Base-by-base conservation (phyloP, 768 basidiomycete species). In the Albatrellus ellisii region DNA sequence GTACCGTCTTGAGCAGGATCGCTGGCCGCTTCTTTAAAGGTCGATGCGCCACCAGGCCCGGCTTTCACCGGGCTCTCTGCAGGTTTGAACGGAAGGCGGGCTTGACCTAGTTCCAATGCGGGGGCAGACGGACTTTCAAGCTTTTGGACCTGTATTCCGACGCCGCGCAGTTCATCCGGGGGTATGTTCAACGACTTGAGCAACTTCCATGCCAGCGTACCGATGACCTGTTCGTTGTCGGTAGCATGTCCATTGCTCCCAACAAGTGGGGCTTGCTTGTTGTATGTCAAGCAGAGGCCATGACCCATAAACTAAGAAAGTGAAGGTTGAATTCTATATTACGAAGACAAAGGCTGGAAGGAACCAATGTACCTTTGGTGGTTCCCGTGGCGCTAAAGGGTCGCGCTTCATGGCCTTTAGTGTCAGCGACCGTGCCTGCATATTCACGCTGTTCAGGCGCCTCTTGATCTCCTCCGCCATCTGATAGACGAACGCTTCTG, bases 141-240 rank as follows among this genome's bases (percentile, higher is more conserved):
- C 56, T 91, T 97, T 53, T 83, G 79, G 10, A 97, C 74, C 52
- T 92, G 89, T 6, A 98, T 80, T 0, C 87, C 90, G 43, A 98
- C 73, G 1, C 94, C 94, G 17, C 94, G 72, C n/a, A 98, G 63
- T 47, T 97, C 94, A 45, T 66, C 73, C 0, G 90, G 77, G 47
- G 89, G 83, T 38, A 95, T 81, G 27, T 70, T 65, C 57, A 90
- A 78, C 1, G 73, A 69, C 50, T 72, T 67, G 24, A 94, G 65
- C 12, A 95, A 59, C 46, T 72, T 70, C 75, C 82, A 85, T 5
- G 87, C 82, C 46, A 79, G 76, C 20, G 78, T 70, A 0, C 77
- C 86, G 29, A 99, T 81, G 27, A 78, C 60, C 28, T 63, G 68
- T 11, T 70, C 62, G 47, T 95, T 80, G 54, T 74, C 79, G 0